Conservation (phyloP, 805 yeast species). For the Yueomyces sp. region DNA sequence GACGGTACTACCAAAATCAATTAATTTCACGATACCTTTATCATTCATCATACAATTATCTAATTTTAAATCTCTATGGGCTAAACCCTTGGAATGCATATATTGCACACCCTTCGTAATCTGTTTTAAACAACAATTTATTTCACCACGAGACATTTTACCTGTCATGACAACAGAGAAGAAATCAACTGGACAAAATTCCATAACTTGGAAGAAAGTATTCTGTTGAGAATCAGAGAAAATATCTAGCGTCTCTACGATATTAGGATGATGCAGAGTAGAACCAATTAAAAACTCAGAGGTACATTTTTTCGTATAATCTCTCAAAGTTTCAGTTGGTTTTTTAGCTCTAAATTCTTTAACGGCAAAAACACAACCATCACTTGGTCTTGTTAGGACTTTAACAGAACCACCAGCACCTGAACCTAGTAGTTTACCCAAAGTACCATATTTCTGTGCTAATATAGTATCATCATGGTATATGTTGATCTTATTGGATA, state of each 20-base stretch:
- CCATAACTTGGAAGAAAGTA: conserved; percentile 73
- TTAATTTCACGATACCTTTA: conserved; percentile 62
- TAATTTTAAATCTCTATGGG: conserved; percentile 71
- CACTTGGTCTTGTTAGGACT: conserved; percentile 51
- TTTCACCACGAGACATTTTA: conserved; percentile 66
- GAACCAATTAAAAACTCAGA: conserved; percentile 85
- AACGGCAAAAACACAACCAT: conserved; percentile 65
- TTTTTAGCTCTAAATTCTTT: conserved; percentile 67
- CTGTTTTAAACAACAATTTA: conserved; percentile 71
- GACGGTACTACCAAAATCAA: conserved; percentile 77
- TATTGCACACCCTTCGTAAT: conserved; percentile 59
- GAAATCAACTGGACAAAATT: conserved; percentile 73
- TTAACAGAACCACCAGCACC: conserved; percentile 89
- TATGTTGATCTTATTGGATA: conserved; percentile 25
- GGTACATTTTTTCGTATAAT: conserved; percentile 74
- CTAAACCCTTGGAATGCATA: conserved; percentile 64
- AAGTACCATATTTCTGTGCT: conserved; percentile 52
- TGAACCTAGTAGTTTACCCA: conserved; percentile 65
- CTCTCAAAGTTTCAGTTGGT: conserved; percentile 56
- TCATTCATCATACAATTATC: conserved; percentile 72
- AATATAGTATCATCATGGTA: conserved; percentile 39
- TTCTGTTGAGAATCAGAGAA: conserved; percentile 41
- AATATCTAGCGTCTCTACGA: conserved; percentile 67
- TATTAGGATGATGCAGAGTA: conserved; percentile 68
- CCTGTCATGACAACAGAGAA: conserved; percentile 84